phyloP scores from a whole-genome alignment of 1,284 basidiomycete species.

The Uromyces viciae-fabae region DNA sequence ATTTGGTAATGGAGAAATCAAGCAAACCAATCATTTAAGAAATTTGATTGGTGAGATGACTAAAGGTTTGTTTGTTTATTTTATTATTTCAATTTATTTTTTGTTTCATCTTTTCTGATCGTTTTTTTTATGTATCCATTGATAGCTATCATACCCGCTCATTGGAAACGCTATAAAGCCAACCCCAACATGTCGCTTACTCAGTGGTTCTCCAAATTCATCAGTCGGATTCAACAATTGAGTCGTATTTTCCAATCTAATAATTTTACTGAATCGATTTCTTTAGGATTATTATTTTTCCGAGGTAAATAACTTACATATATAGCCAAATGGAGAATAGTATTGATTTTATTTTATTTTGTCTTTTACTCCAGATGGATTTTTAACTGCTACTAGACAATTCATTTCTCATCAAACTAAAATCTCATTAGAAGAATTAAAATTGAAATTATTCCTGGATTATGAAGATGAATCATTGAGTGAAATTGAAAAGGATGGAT shows the following conservation, averaged over 20 bases:
- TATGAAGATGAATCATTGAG: slow-evolving; percentile 68
- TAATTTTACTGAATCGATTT: slow-evolving; percentile 65
- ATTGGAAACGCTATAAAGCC: slow-evolving; percentile 86
- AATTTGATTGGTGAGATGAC: slow-evolving; percentile 78
- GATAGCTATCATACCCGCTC: slow-evolving; percentile 63
- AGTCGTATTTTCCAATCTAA: slow-evolving; percentile 67
- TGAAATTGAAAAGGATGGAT: slow-evolving; percentile 57
- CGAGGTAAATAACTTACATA: slow-evolving; percentile 59
- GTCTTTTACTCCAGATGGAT: slow-evolving; percentile 62
- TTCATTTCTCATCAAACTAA: slow-evolving; percentile 81
- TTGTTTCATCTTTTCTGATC: not conserved
- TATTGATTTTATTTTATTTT: not conserved
- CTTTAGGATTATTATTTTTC: slow-evolving; percentile 89
- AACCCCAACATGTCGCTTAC: slow-evolving; percentile 69
- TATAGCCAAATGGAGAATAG: not conserved
- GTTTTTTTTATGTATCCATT: too few species aligned
- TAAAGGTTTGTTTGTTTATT: slow-evolving; percentile 63
- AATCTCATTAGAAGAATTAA: slow-evolving; percentile 81
- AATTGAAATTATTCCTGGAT: slow-evolving; percentile 65
- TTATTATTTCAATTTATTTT: not conserved
- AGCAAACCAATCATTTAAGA: slow-evolving; percentile 89
- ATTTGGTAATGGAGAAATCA: slow-evolving; percentile 77
- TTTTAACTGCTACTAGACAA: slow-evolving; percentile 87
- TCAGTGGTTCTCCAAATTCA: slow-evolving; percentile 67
- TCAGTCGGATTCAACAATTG: slow-evolving; percentile 72